Evolutionary conservation across 495 filamentous ascomycete genomes (phyloP), one percentile per base, ranked within the genome.

Genomic region (Aspergillus ellipticus): DNA sequence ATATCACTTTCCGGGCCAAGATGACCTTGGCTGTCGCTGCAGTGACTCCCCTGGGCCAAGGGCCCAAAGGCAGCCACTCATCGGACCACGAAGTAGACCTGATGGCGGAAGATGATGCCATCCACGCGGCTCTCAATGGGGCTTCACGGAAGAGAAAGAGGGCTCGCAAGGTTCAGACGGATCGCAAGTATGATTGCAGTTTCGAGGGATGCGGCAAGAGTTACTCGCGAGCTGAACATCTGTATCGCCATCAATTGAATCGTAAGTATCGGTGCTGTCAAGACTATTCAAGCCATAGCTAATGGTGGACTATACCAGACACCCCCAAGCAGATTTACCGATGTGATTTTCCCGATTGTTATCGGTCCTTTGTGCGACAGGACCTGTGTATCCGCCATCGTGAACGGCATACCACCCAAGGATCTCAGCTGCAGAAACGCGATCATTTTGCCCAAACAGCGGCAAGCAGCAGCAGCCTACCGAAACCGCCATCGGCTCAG

Each of bases 181-280:
- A 97, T 69, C 96, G 94, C 74, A 97, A 96, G 66, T 98, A 96
- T 59, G 88, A 92, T 61, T 98, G 94, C 69, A 85, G 88, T 10
- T 85, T 89, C 47, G 87, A 91, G 59, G 90, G 87, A 24, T 98
- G 94, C 60, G 91, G 90, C 21, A 98, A 96, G 79, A 92, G 87
- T 66, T 98, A 98, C 72, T 97, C 93, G 20, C 84, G 94, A 61
- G 93, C 93, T 20, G 94, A 98, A 72, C 94, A 98, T 76, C 80
- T 98, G 69, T 96, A 96, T 71, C 85, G 94, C 20, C 94, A 98
- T 72, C 93, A 97, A 73, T 72, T 98, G 62, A 98, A 98, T 64
- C 94, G 94, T 87, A 86, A 79, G 79, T 54, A n/a, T 52, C 48
- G n/a, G 51, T 20, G 35, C 17, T 43, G 6, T 24, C 31, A 53